Base-by-base conservation (phyloP, 495 filamentous ascomycete species). In the Aspergillus conjunctus region DNA sequence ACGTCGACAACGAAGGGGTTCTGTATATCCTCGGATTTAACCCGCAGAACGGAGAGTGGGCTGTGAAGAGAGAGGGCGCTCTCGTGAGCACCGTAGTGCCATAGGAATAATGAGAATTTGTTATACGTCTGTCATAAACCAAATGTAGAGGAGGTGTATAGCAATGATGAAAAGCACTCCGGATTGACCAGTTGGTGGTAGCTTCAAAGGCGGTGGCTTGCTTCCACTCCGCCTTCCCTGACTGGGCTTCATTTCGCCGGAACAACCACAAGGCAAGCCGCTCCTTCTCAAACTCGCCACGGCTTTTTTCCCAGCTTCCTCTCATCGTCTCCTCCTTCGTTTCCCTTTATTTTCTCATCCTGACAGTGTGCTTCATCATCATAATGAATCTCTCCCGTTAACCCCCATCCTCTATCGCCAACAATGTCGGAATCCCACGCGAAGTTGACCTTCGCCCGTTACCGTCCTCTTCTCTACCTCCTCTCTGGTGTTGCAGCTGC, bases 401-500 rank as follows among this genome's bases (percentile, higher is more conserved):
- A 67, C 60, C n/a, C 22, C 43, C 22, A 26, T 52, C 11, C 34
- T n/a, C 41, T 33, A 53, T 57, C 60, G 57, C 51, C 60, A 66
- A 67, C 64, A 37, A 79, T 79, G 76, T 63, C 76, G 64, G 70
- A 73, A 50, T 48, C 71, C 51, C 70, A 66, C 53, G 61, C 74
- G 26, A 68, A 71, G 59, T 67, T 72, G 58, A 73, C 76, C 52
- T 64, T 83, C 34, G 52, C 76, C 51, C 77, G 79, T 59, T 81
- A 84, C 60, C 76, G 79, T 45, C 79, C 81, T 20, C 67, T 77
- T 52, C 67, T 83, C 21, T 78, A 82, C 68, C 71, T 82, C 31
- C 69, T 81, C 33, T 77, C 80, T 34, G 79, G 79, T 39, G 71
- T 82, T 45, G 78, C 77, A 58, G 78, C 79, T 41, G 74, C 79